Evolutionary conservation across 179 eudicot species (phyloP), one percentile per base, ranked within the genome.

Genomic region (Camellia oleifera): DNA sequence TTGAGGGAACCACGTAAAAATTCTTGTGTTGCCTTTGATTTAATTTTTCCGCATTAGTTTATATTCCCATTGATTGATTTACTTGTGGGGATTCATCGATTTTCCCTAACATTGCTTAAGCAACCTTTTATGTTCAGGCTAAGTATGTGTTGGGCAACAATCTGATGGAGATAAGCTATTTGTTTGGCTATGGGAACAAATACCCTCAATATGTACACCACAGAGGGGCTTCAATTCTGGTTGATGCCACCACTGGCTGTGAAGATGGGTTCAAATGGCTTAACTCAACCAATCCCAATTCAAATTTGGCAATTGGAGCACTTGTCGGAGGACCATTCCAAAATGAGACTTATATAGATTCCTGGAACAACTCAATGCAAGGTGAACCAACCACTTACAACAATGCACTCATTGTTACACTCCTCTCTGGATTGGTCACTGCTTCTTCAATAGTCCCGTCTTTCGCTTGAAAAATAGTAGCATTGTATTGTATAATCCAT

Each of bases 291-390:
- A 75, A 81, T 3, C 89, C 92, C 0, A 87, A 93, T 82, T 95
- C 95, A 5, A 93, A 93, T 77, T 73, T 85, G 0, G 84, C 90
- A 18, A 78, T 77, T 8, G 95, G 97, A 48, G 92, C 91, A 4
- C 76, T 93, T 11, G 95, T 93, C 0, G 97, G 97, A 0, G 97
- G 95, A n/a, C 97, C 95, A 8, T 90, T 87, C 64, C 83, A 70
- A 0, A 88, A 82, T 58, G 97, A 93, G 68, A 85, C 89, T 15
- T 93, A 81, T 52, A 74, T 71, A 3, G 23, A 20, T 20, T 20
- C 82, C 7, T 81, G 97, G 56, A 77, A 71, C 50, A 83, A 89
- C 79, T 90, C 80, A 12, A 80, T 85, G 86, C 84, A 85, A 77
- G 83, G 83, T 13, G 95, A 93, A 73, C 86, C 95, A 3, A 91